Base-by-base conservation (phyloP, 495 filamentous ascomycete species). In the Penicilliopsis zonata region DNA sequence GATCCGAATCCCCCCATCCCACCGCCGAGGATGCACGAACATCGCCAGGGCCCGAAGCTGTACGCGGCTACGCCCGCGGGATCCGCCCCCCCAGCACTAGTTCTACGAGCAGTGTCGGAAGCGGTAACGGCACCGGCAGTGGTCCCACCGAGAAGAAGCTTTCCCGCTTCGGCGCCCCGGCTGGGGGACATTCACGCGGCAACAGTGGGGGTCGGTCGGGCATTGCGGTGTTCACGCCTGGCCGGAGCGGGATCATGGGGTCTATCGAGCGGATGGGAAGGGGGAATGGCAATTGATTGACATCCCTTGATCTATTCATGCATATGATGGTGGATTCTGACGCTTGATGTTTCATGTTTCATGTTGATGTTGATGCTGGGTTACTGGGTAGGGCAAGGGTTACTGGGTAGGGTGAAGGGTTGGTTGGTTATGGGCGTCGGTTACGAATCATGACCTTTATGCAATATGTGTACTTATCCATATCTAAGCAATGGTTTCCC, bases 261-360 rank as follows among this genome's bases (percentile, higher is more conserved):
- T 77, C 73, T 4, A 79, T 81, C 54, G 78, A 80, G 57, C 67
- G 72, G 51, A 80, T 80, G 76, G 76, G 75, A 7, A 52, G 57
- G 76, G 76, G 75, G 8, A 50, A 53, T 20, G 58, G 61, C 27
- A 53, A 51, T 34, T 17, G 18, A 16, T 13, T 19, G 9, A 2
- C 13, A 17, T 34, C 18, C 6, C 3, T n/a, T 14, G 9, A 19
- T 15, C 8, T 5, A 13, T 31, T 29, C 34, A 23, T 32, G 33
- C 9, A 29, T 34, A 3, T 34, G 5, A 18, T 37, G 5, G n/a
- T n/a, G n/a, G n/a, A n/a, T n/a, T n/a, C n/a, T n/a, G n/a, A n/a
- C n/a, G n/a, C n/a, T n/a, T n/a, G n/a, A n/a, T n/a, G n/a, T n/a
- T n/a, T n/a, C n/a, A n/a, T n/a, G n/a, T n/a, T n/a, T n/a, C n/a